These are phyloP conservation scores for Penicillium sp. DNA, from an alignment of 2,329 filamentous ascomycete genomes.

Conservation along the genomic window DNA sequence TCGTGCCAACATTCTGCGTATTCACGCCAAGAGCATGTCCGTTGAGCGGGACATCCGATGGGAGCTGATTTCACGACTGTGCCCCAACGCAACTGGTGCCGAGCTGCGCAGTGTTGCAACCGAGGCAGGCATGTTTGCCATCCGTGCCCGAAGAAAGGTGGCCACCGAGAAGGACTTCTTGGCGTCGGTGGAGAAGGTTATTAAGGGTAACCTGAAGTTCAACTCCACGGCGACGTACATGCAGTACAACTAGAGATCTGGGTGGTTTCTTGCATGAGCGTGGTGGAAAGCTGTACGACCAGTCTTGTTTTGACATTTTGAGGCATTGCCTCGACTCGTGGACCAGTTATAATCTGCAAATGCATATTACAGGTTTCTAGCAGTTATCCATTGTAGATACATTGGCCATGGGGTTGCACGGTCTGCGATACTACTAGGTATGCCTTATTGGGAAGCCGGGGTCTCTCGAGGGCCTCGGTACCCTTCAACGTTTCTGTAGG, in stretches of 20 bases:
- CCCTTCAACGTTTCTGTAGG: too few relatives aligned
- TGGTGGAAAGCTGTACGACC: slow-evolving; percentile 34
- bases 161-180: slow-evolving; percentile 98
- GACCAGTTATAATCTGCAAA: slow-evolving; percentile 21
- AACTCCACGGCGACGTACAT: slow-evolving; percentile 97
- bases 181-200: slow-evolving; percentile 97
- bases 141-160: slow-evolving; percentile 89
- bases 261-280: slow-evolving; percentile 23
- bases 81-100: slow-evolving; percentile 94
- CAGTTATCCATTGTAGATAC: neutral
- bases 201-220: slow-evolving; percentile 99
- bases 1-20: slow-evolving; percentile 92
- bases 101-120: slow-evolving; percentile 95
- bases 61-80: slow-evolving; percentile 95
- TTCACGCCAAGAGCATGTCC: slow-evolving; percentile 99
- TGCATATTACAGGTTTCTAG: neutral
- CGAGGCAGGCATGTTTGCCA: slow-evolving; percentile 97
- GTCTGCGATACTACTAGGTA: too few relatives aligned
- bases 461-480: too few relatives aligned
- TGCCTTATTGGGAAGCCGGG: too few relatives aligned
- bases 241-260: slow-evolving; percentile 81
- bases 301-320: slow-evolving; percentile 26
- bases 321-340: slow-evolving; percentile 8
- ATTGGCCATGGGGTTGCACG: too few relatives aligned
- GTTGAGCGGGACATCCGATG: slow-evolving; percentile 98